Conservation (phyloP, 352 stramenopile genomes). For the Phytopythium mirpurense region DNA sequence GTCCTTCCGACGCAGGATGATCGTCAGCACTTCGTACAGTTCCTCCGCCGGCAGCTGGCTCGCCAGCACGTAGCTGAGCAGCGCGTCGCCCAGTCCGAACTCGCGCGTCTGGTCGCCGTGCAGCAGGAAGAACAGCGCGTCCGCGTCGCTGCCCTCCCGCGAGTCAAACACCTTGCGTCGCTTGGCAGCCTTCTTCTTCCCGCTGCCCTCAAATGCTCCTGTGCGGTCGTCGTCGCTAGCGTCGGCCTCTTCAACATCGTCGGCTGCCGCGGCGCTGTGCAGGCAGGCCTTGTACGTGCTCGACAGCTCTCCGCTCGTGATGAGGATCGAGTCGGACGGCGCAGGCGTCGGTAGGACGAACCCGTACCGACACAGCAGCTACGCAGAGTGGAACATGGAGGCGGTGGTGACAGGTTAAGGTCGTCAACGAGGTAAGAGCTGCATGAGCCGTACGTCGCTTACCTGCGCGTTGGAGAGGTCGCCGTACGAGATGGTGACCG, state of each 20-base stretch:
- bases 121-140: slow-evolving; percentile 45
- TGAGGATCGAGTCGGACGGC: slow-evolving; percentile 44
- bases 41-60: slow-evolving; percentile 42
- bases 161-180: slow-evolving; percentile 36
- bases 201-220: slow-evolving; percentile 6
- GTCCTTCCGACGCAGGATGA: slow-evolving; percentile 60
- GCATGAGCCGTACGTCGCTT: background rate
- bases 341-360: slow-evolving; percentile 44
- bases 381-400: no score
- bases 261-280: slow-evolving; percentile 18
- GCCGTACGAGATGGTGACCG: slow-evolving; percentile 70
- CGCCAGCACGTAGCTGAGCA: slow-evolving; percentile 61
- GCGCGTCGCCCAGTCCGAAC: slow-evolving; percentile 55
- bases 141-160: slow-evolving; percentile 10
- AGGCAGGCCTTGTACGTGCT: slow-evolving; percentile 29
- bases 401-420: no score
- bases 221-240: slow-evolving; percentile 16
- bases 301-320: slow-evolving; percentile 41
- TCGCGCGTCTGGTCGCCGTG: slow-evolving; percentile 40
- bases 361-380: slow-evolving; percentile 68
- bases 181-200: slow-evolving; percentile 30
- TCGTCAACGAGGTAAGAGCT: no score
- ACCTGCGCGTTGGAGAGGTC: slow-evolving; percentile 73
- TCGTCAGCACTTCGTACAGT: slow-evolving; percentile 58
- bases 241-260: slow-evolving; percentile 21